Conservation (phyloP, 2,329 filamentous ascomycete species). For the Remersonia thermophila region DNA sequence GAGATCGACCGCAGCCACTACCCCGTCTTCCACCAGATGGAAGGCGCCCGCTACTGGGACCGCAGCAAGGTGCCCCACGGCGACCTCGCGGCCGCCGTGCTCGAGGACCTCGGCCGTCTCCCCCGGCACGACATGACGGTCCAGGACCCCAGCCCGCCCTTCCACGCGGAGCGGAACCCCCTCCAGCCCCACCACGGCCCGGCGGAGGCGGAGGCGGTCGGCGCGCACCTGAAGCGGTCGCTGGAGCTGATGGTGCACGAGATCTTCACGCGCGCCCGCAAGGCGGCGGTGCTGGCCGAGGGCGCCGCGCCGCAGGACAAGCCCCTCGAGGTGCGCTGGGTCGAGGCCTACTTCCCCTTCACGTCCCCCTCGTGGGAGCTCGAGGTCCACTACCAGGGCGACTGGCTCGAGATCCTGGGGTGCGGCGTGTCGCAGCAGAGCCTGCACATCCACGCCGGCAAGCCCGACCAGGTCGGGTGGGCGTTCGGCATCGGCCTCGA, state of each 20-base stretch:
- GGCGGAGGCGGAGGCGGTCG: slow-evolving; percentile 72
- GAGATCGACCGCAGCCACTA: slow-evolving; percentile 93
- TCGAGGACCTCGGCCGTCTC: slow-evolving; percentile 56
- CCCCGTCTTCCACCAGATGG: slow-evolving; percentile 97
- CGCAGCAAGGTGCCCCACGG: slow-evolving; percentile 44
- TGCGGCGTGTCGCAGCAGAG: slow-evolving; percentile 80
- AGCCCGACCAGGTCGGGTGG: slow-evolving; percentile 72
- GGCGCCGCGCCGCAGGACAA: slow-evolving; percentile 41
- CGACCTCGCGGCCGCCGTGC: slow-evolving; percentile 53
- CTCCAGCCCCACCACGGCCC: slow-evolving; percentile 57
- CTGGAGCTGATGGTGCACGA: slow-evolving; percentile 83
- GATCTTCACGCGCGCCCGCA: slow-evolving; percentile 69
- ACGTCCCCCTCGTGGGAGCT: slow-evolving; percentile 93
- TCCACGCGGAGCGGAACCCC: slow-evolving; percentile 69
- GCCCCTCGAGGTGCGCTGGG: slow-evolving; percentile 78
- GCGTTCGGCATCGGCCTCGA: slow-evolving; percentile 92
- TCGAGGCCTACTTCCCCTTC: slow-evolving; percentile 96
- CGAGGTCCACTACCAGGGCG: slow-evolving; percentile 85
- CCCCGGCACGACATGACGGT: slow-evolving; percentile 65
- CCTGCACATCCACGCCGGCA: slow-evolving; percentile 64
- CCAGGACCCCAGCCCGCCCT: slow-evolving; percentile 70
- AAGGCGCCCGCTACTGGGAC: slow-evolving; percentile 85
- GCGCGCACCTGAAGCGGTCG: slow-evolving; percentile 74
- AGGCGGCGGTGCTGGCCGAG: slow-evolving; percentile 41
- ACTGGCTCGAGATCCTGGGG: slow-evolving; percentile 95